Base-by-base conservation (phyloP, 2,329 filamentous ascomycete species). In the Sporothrix phasma region DNA sequence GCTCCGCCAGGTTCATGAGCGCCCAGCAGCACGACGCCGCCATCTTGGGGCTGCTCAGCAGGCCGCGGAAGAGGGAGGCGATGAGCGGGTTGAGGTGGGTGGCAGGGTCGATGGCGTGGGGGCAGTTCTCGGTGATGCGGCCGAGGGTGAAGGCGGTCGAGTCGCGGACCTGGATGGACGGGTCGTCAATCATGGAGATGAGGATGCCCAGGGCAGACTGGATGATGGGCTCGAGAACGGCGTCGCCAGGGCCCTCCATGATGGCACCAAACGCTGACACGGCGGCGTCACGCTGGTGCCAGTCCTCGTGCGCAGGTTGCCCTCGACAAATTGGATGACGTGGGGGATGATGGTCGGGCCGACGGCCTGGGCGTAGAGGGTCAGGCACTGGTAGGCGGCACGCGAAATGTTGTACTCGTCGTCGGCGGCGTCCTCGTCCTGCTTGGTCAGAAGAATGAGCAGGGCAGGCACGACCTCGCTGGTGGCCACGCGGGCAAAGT, bases 1-100 rank as follows among this genome's bases (percentile, higher is more conserved):
- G 88, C 74, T 99, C 94, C 11, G 94, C 93, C 73, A 99, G 80
- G 78, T 97, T 99, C 90, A 99, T 97, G 69, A 99, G 79, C 37
- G 94, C 92, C 94, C 95, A 97, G 80, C 94, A 99, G 85, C 94
- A 97, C 34, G 94, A 99, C 63, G 91, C 87, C 37, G 93, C 94
- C 87, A 99, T 99, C 84, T 96, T 97, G 66, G 92, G 88, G 74
- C 89, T 94, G 78, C 89, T 93, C 66, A 90, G 86, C 66, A 99
- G 83, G 60, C 93, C 94, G 70, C 87, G 86, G 80, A 99, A 99
- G 10, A 99, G 84, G 46, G 92, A 89, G 64, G 86, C 85, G 72
- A 99, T 93, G 67, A 99, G 81, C 22, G 88, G 85, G 68, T 92
- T 89, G 5, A 99, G 84, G 73, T 97, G 91, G 68, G 87, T 81